Percentiles rank a stretch among this genome's conserved stretches.
Conservation (phyloP, 2,329 filamentous ascomycete species). For the Trichoderma atroviride region DNA sequence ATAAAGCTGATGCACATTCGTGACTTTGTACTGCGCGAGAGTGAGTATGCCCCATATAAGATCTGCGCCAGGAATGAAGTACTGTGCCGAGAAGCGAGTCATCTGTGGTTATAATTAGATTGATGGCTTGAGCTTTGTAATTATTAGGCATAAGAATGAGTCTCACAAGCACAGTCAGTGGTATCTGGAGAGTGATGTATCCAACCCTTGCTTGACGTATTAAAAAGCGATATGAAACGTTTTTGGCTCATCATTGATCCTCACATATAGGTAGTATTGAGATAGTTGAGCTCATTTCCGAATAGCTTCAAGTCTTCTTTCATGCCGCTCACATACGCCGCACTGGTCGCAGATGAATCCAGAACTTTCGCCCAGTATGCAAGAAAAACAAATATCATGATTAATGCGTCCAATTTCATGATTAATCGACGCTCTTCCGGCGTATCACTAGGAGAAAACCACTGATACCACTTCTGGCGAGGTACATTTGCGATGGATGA, state of each 20-base stretch:
- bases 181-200: constrained; percentile 29
- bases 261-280: constrained; percentile 40
- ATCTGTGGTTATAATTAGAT: constrained; percentile 25
- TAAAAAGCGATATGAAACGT: not conserved
- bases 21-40: constrained; percentile 30
- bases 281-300: constrained; percentile 56
- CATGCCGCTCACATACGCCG: constrained; percentile 44
- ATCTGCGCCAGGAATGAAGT: constrained; percentile 40
- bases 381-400: constrained; percentile 59
- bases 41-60: constrained; percentile 35
- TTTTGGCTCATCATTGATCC: not conserved
- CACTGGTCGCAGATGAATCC: constrained; percentile 30
- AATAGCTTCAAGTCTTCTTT: constrained; percentile 54
- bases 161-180: constrained; percentile 27
- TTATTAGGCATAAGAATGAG: no score
- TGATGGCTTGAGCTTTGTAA: not conserved
- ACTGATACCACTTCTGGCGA: constrained; percentile 44
- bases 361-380: constrained; percentile 61
- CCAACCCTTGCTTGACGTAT: constrained; percentile 23
- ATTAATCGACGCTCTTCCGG: constrained; percentile 45
- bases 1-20: constrained; percentile 41
- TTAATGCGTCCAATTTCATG: constrained; percentile 57
- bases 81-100: constrained; percentile 32
- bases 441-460: constrained; percentile 54
- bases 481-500: not conserved